Base-by-base conservation (phyloP, 169 alveolate genomes). In the Cytauxzoon felis region DNA sequence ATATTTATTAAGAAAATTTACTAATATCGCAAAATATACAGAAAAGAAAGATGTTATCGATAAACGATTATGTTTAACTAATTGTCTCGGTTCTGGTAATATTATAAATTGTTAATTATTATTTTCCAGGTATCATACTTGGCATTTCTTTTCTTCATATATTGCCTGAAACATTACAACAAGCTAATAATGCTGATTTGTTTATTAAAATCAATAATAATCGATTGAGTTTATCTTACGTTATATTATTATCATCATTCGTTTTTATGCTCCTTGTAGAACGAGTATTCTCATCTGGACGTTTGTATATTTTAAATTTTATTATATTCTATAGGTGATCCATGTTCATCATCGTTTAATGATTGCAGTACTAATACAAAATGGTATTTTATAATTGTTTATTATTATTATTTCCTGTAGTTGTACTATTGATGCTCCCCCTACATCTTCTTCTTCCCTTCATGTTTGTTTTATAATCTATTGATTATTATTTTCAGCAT, bases 41-140 rank as follows among this genome's bases (percentile, higher is more conserved):
- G 32, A 26, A 2, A 24, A 41, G 16, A 61, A 47, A n/a, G 58
- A 54, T 7, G 51, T 16, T 54, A 56, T 45, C 5, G 79, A 72
- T 24, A 52, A 68, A 7, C 51, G 70, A 26, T 42, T 75, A 16
- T 75, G 85, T 30, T 59, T 75, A 9, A 65, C 72, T 62, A 75
- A 75, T 49, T 75, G 85, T 32, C 52, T 75, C 8, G 85, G 80
- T n/a, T 70, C 79, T 9, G 85, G 85, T 64, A 53, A 7, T 9
- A 0, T n/a, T 23, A 3, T 53, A 1, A 1, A 7, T 8, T 5
- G 8, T 18, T 26, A 32, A 5, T 19, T 19, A 36, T 11, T 29
- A 5, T 40, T 32, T 19, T 19, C 5, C 52, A 72, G 82, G 82
- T 23, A 48, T 64, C 8, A 56, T 75, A 0, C 63, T 75, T 78